Evolutionary conservation across 1,284 basidiomycete genomes (phyloP), one percentile per base, ranked within the genome.

Genomic region (Fistulinella staudtii): DNA sequence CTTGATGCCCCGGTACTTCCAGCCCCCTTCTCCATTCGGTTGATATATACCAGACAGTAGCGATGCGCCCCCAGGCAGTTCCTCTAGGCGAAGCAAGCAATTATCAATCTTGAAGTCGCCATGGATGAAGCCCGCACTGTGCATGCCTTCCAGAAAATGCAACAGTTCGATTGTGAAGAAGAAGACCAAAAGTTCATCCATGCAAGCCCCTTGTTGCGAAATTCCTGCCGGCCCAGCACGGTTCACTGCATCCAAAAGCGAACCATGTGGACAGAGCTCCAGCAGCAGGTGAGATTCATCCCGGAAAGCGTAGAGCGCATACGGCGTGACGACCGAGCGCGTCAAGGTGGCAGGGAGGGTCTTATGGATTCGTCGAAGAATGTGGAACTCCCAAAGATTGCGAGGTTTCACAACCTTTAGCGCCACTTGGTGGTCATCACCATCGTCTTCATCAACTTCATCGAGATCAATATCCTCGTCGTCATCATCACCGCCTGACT

Each of bases 61-160:
- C 3, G 80, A 71, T 0, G 75, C 67, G 2, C 82, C 83, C 14
- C 81, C 83, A 1, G 86, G 82, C 3, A 89, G 79, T 40, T 91
- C 85, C 54, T 93, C 89, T 22, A 99, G 75, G 4, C 96, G 82
- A 8, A 99, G 73, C 11, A 99, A 77, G 63, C 94, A 97, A 68
- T 99, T 99, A 72, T 99, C 96, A 62, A 98, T 97, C 75, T 99
- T 99, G 56, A 99, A 76, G 69, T 99, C 96, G 33, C 96, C 95
- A 58, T 99, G 96, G 54, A 99, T 88, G 69, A 98, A 87, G 14
- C 89, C 87, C 0, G 75, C 73, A 8, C 64, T 50, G 64, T 99
- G 96, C 64, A 98, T 76, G 18, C 76, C 82, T 60, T 96, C 91
- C 38, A 98, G 68, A 10, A 89, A 70, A 17, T 85, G 84, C 40